Evolutionary conservation across 2,329 filamentous ascomycete species (phyloP).

Genomic region (Stagonosporopsis chrysanthemi): DNA sequence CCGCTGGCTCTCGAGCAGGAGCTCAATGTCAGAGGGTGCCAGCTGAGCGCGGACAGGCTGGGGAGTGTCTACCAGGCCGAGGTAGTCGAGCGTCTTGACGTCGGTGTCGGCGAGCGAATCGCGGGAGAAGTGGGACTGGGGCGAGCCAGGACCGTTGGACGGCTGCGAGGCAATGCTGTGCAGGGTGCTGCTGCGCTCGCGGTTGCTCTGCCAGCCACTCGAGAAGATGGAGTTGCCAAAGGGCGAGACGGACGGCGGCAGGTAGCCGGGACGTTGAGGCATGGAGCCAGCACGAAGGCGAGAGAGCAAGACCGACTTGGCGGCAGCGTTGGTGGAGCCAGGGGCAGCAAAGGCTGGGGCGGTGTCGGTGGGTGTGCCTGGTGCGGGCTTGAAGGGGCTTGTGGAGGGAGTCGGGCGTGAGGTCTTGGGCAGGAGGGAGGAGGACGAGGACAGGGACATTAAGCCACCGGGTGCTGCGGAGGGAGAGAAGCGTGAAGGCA

Average conservation of each 20-base stretch:
- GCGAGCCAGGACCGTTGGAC: constrained; percentile 84
- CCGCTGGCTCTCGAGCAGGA: constrained; percentile 60
- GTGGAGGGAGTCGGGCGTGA: constrained; percentile 86
- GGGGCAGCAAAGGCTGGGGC: constrained; percentile 49
- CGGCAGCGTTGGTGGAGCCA: constrained; percentile 57
- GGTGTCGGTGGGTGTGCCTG: constrained; percentile 50
- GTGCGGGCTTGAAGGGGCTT: constrained; percentile 80
- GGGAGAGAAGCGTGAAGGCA: constrained; percentile 93
- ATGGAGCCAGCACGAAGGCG: constrained; percentile 91
- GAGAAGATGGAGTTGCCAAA: constrained; percentile 91
- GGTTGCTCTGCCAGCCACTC: constrained; percentile 81
- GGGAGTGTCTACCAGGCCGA: constrained; percentile 92
- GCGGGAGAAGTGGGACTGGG: constrained; percentile 82
- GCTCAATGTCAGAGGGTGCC: constrained; percentile 65
- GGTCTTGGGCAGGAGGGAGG: constrained; percentile 73
- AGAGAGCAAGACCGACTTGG: constrained; percentile 78
- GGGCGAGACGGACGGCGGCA: constrained; percentile 64
- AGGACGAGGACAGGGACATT: constrained; percentile 50
- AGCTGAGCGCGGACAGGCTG: constrained; percentile 79
- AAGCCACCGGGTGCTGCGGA: constrained; percentile 69
- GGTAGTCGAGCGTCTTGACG: constrained; percentile 92
- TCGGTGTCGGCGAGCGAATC: constrained; percentile 87
- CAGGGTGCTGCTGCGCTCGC: constrained; percentile 86
- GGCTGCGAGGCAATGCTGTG: constrained; percentile 90
- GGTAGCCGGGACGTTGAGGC: constrained; percentile 81